Conservation (phyloP, 768 basidiomycete species). For the Boletus coccyginus region DNA sequence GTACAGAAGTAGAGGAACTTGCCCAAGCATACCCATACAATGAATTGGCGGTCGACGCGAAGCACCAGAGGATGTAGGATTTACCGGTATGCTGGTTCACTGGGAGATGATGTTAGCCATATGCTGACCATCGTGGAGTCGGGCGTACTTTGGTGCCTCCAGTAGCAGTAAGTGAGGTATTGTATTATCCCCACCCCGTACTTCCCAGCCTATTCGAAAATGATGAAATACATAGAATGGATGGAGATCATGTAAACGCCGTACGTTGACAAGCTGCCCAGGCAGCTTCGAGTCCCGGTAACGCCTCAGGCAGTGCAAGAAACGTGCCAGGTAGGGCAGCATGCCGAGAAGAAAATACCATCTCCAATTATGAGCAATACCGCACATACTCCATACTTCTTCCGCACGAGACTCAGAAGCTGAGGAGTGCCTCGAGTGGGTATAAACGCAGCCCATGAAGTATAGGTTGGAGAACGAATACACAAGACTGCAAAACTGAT, state of each 20-base stretch:
- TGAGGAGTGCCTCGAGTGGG: slow-evolving; percentile 9
- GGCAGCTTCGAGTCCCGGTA: slow-evolving; percentile 71
- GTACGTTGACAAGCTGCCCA: slow-evolving; percentile 87
- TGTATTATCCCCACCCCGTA: slow-evolving; percentile 66
- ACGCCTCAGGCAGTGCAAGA: slow-evolving; percentile 85
- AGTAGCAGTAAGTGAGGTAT: slow-evolving; percentile 69
- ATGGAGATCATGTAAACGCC: slow-evolving; percentile 18
- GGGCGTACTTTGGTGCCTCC: slow-evolving; percentile 62
- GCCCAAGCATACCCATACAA: slow-evolving; percentile 82
- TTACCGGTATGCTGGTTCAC: slow-evolving; percentile 39
- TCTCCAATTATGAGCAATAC: slow-evolving; percentile 54
- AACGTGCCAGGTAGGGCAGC: slow-evolving; percentile 72
- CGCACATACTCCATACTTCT: slow-evolving; percentile 42
- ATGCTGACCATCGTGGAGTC: neutral
- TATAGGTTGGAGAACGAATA: slow-evolving; percentile 75
- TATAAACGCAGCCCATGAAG: slow-evolving; percentile 74
- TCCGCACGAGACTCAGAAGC: slow-evolving; percentile 37
- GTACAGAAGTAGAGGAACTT: slow-evolving; percentile 20
- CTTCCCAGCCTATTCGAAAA: slow-evolving; percentile 69
- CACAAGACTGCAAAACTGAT: slow-evolving; percentile 77
- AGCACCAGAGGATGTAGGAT: slow-evolving; percentile 65
- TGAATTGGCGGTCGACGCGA: slow-evolving; percentile 61
- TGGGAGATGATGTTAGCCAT: neutral
- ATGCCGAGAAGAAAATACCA: slow-evolving; percentile 54
- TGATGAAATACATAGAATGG: neutral